Evolutionary conservation across 352 stramenopile species (phyloP).

Genomic region (Phytopythium chamaehyphon): DNA sequence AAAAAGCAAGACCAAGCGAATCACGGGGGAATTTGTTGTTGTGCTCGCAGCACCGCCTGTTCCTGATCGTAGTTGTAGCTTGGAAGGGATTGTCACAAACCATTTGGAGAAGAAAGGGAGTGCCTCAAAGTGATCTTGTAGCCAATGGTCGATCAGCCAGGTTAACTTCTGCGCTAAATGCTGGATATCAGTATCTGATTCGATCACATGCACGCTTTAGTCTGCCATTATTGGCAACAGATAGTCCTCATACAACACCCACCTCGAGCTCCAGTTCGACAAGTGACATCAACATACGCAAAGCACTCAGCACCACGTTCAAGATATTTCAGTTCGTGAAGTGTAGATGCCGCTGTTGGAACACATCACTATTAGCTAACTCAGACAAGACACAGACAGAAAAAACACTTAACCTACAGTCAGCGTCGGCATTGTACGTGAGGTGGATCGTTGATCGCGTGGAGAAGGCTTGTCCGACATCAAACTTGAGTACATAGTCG

Average conservation of each 20-base stretch:
- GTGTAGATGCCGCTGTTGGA: constrained; percentile 40
- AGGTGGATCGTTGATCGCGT: constrained; percentile 44
- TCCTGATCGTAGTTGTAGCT: constrained; percentile 39
- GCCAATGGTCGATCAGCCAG: constrained; percentile 55
- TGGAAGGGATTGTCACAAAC: constrained; percentile 56
- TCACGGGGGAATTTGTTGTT: constrained; percentile 21
- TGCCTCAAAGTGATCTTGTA: constrained; percentile 48
- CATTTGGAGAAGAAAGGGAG: constrained; percentile 61
- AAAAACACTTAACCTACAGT: constrained; percentile 46
- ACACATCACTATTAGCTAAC: not conserved
- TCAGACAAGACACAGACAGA: not conserved
- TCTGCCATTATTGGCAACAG: no score
- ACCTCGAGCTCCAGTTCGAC: constrained; percentile 51
- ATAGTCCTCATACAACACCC: no score
- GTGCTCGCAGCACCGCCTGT: constrained; percentile 9
- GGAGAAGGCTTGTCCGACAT: constrained; percentile 54
- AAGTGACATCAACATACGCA: constrained; percentile 53
- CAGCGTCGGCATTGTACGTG: constrained; percentile 61
- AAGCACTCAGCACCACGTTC: constrained; percentile 70
- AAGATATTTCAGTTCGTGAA: constrained; percentile 72
- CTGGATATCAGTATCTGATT: constrained; percentile 42
- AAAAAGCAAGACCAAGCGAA: constrained; percentile 69
- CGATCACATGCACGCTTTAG: not conserved
- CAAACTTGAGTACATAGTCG: constrained; percentile 64
- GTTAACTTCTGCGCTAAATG: constrained; percentile 34